Evolutionary conservation across 2,329 filamentous ascomycete genomes (phyloP).

Genomic region (Akanthomyces lecanii): DNA sequence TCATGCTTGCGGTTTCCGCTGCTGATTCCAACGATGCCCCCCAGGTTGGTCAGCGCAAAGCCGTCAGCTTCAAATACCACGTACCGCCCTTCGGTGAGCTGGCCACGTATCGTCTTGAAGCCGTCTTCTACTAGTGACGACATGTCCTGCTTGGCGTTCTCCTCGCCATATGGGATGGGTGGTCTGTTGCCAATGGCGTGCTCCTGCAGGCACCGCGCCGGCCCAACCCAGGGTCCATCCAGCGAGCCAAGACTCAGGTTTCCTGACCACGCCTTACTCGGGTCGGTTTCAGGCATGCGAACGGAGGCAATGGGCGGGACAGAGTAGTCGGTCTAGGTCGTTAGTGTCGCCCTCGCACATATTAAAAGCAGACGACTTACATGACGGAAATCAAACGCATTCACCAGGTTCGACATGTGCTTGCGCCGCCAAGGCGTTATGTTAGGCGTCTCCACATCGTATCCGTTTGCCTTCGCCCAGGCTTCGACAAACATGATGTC

Average conservation of each 20-base stretch:
- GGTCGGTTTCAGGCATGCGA: constrained; percentile 34
- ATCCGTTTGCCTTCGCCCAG: constrained; percentile 33
- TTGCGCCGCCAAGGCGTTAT: constrained; percentile 26
- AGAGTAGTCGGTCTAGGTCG: constrained; percentile 36
- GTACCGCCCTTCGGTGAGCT: constrained; percentile 50
- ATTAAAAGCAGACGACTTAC: neutral
- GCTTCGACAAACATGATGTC: constrained; percentile 50
- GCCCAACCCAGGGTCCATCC: constrained; percentile 28
- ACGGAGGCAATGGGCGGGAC: constrained; percentile 38
- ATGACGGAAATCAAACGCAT: constrained; percentile 39
- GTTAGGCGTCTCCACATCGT: constrained; percentile 26
- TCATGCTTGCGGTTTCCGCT: constrained; percentile 29
- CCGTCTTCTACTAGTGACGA: constrained; percentile 43
- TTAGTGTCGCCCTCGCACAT: neutral
- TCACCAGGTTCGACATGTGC: constrained; percentile 27
- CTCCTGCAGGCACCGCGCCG: constrained; percentile 36
- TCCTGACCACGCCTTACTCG: constrained; percentile 29
- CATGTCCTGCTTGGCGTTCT: constrained; percentile 28
- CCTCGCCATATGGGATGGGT: constrained; percentile 40
- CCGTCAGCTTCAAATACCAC: constrained; percentile 44
- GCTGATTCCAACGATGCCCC: constrained; percentile 22
- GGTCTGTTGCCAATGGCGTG: constrained; percentile 20
- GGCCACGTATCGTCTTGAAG: constrained; percentile 47
- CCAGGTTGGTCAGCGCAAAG: constrained; percentile 33
- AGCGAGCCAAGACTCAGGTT: constrained; percentile 24